Evolutionary conservation across 768 basidiomycete species (phyloP).

Genomic region (Mycena olivaceomarginata): DNA sequence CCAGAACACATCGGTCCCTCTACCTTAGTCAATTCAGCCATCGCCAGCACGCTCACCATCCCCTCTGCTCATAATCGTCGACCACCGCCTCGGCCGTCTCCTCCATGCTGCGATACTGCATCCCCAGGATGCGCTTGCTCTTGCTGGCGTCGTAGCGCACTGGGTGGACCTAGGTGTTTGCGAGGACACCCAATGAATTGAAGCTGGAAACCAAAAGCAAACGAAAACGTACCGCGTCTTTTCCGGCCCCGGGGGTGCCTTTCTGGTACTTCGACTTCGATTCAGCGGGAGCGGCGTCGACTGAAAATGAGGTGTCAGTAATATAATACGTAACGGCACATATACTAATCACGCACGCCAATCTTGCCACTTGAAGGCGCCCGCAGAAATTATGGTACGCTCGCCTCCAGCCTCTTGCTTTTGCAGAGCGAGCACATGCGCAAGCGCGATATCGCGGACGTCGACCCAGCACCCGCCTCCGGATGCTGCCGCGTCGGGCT

Average conservation of each 20-base stretch:
- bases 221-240: slow-evolving; percentile 36
- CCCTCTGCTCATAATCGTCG: slow-evolving; percentile 64
- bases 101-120: slow-evolving; percentile 62
- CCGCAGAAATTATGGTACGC: slow-evolving; percentile 67
- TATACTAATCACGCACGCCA: slow-evolving; percentile 26
- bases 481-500: neutral
- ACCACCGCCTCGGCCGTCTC: slow-evolving; percentile 64
- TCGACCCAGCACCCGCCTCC: slow-evolving; percentile 52
- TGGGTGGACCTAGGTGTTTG: slow-evolving; percentile 40
- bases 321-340: too few relatives aligned
- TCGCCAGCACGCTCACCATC: slow-evolving; percentile 54
- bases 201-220: too few relatives aligned
- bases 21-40: too few relatives aligned
- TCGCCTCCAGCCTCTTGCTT: slow-evolving; percentile 69
- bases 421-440: slow-evolving; percentile 50
- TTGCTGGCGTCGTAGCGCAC: slow-evolving; percentile 59
- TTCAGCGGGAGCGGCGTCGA: slow-evolving; percentile 25
- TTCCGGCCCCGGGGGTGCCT: slow-evolving; percentile 57
- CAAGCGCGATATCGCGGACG: slow-evolving; percentile 68
- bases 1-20: too few relatives aligned
- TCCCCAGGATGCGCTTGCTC: slow-evolving; percentile 60
- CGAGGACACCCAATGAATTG: too few relatives aligned
- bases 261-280: slow-evolving; percentile 50
- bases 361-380: slow-evolving; percentile 47
- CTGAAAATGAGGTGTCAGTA: neutral